These are phyloP conservation scores for Colletotrichum spinosum DNA, from an alignment of 2,329 filamentous ascomycete species.

Conservation along the genomic window DNA sequence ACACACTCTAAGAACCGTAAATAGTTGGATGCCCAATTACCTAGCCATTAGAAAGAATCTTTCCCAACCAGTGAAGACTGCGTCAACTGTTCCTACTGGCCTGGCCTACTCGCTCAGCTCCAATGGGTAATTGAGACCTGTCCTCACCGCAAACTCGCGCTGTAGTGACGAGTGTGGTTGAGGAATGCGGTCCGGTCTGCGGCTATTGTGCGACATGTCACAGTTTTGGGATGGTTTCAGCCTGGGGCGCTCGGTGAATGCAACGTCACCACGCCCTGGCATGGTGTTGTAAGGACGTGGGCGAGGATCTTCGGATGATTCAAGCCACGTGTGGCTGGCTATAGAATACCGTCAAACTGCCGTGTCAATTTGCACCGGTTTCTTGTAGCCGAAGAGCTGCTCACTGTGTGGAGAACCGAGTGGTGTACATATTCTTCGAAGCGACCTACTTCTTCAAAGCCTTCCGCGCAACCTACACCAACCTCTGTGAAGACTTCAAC, in stretches of 20 bases:
- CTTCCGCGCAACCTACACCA: too few species aligned
- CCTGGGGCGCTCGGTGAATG: slow-evolving; percentile 11
- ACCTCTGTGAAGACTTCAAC: too few species aligned
- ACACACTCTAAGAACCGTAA: slow-evolving; percentile 22
- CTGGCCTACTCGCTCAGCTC: too few species aligned
- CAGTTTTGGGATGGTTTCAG: slow-evolving; percentile 35
- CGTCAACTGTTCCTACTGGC: slow-evolving; percentile 1
- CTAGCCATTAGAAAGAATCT: slow-evolving; percentile 27
- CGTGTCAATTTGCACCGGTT: too few species aligned
- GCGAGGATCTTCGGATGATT: background rate
- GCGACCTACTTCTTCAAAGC: too few species aligned
- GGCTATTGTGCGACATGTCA: slow-evolving; percentile 32
- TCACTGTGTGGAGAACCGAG: too few species aligned
- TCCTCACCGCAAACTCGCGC: too few species aligned
- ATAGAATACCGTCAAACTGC: background rate
- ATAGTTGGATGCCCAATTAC: slow-evolving; percentile 32
- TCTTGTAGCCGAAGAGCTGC: too few species aligned
- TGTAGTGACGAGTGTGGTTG: background rate
- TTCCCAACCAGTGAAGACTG: slow-evolving; percentile 7
- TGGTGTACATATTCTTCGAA: too few species aligned
- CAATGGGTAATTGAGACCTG: too few species aligned
- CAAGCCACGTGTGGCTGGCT: slow-evolving; percentile 27
- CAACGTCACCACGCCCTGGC: slow-evolving; percentile 20
- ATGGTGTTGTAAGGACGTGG: background rate
- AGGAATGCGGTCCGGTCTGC: slow-evolving; percentile 7